Evolutionary conservation across 345 rosid genomes (phyloP).

Genomic region (Rhodomyrtus tomentosa): DNA sequence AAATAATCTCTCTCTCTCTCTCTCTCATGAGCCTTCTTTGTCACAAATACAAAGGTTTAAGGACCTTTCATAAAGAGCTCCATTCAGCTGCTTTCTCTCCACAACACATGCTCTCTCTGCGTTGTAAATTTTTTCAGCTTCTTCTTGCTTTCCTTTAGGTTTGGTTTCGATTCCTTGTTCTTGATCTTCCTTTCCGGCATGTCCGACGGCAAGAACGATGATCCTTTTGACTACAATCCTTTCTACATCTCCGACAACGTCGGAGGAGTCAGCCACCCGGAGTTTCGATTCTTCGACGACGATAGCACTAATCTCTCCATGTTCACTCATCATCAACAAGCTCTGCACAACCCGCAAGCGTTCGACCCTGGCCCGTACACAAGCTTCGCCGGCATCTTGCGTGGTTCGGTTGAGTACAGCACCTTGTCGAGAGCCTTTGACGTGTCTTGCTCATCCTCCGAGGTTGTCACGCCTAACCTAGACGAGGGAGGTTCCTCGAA

Average conservation of each 20-base stretch:
- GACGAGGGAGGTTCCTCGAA: background rate
- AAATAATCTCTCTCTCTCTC: background rate
- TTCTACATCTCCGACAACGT: background rate
- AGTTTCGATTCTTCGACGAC: background rate
- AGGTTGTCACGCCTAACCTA: background rate
- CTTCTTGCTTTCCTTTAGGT: background rate
- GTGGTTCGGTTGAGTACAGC: background rate
- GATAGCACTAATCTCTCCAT: background rate
- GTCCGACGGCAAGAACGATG: background rate
- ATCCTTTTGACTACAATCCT: background rate
- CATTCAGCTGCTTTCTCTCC: background rate
- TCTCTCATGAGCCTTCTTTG: background rate
- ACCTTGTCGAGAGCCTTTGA: conserved; percentile 1
- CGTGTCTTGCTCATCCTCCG: conserved; percentile 1
- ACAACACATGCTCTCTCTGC: background rate
- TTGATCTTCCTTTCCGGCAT: background rate
- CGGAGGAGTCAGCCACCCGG: background rate
- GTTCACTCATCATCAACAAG: background rate
- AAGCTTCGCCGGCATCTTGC: conserved; percentile 1
- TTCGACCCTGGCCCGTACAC: background rate
- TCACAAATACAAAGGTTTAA: background rate
- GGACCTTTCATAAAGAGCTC: background rate
- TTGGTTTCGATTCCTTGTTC: background rate
- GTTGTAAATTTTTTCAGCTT: background rate
- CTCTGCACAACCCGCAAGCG: background rate